Evolutionary conservation across 208 protist species (phyloP).

Genomic region (Novymonas esmeraldas): DNA sequence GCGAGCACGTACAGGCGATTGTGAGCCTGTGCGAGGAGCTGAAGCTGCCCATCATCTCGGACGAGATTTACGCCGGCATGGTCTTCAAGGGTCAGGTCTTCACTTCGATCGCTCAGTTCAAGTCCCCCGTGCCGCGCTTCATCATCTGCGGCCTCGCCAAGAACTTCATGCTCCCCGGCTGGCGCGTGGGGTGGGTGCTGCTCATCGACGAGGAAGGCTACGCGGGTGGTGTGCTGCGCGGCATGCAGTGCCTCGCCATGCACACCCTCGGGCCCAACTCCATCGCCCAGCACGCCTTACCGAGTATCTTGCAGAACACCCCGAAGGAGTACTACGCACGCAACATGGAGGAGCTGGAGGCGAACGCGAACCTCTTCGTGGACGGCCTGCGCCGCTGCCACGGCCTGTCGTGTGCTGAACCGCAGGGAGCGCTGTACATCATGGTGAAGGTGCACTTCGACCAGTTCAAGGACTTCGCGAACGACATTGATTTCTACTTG

Average conservation of each 20-base stretch:
- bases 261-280: conserved; percentile 90
- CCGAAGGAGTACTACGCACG: conserved; percentile 52
- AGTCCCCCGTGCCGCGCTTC: conserved; percentile 81
- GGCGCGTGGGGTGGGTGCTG: conserved; percentile 90
- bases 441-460: conserved; percentile 81
- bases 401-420: conserved; percentile 54
- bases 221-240: conserved; percentile 34
- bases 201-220: conserved; percentile 68
- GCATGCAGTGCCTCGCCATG: conserved; percentile 56
- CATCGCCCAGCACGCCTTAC: conserved; percentile 83
- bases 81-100: conserved; percentile 83
- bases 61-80: conserved; percentile 96
- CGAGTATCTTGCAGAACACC: conserved; percentile 72
- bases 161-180: conserved; percentile 92
- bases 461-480: conserved; percentile 65
- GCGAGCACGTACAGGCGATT: conserved; percentile 78
- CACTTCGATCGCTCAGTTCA: conserved; percentile 80
- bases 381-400: conserved; percentile 37
- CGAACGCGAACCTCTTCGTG: conserved; percentile 39
- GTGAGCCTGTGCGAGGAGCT: conserved; percentile 85
- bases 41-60: conserved; percentile 91
- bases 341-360: conserved; percentile 47
- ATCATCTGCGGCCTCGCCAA: conserved; percentile 92
- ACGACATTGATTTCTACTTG: conserved; percentile 85
- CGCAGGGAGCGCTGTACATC: conserved; percentile 92